phyloP scores from a whole-genome alignment of 371 early-diverging fungal species.

The Encephalitozoon cuniculi region DNA sequence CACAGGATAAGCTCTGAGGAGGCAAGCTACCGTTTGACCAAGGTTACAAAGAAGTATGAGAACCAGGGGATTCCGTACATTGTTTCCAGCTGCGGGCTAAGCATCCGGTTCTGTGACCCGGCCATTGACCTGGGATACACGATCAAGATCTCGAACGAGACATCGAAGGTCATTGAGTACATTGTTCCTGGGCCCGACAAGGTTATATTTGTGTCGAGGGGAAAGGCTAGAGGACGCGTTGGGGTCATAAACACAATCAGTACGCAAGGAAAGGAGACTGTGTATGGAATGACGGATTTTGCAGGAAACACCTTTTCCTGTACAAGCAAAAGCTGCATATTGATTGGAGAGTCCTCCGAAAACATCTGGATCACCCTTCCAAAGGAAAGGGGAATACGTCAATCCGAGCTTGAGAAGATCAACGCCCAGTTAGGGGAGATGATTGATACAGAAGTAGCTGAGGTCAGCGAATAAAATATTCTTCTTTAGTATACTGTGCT shows the following conservation, averaged over 20 bases:
- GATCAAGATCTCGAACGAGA: constrained; percentile 84
- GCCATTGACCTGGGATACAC: constrained; percentile 94
- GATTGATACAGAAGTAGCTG: constrained; percentile 19
- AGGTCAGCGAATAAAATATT: constrained; percentile 14
- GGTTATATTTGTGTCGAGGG: constrained; percentile 87
- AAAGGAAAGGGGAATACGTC: constrained; percentile 57
- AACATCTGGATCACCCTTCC: constrained; percentile 58
- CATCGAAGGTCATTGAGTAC: constrained; percentile 79
- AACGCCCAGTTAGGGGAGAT: constrained; percentile 55
- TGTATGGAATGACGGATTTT: constrained; percentile 85
- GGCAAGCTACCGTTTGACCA: constrained; percentile 95
- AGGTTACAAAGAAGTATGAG: constrained; percentile 84
- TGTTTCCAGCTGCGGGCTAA: constrained; percentile 96
- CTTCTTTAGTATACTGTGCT: not conserved
- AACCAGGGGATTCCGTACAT: constrained; percentile 84
- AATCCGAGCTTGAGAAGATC: constrained; percentile 51
- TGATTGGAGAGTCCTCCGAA: constrained; percentile 70
- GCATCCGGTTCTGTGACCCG: constrained; percentile 98
- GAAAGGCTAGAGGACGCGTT: constrained; percentile 96
- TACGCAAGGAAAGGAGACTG: constrained; percentile 69
- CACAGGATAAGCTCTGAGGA: constrained; percentile 95
- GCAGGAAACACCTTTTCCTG: constrained; percentile 76
- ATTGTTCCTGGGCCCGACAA: constrained; percentile 89
- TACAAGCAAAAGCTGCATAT: constrained; percentile 77
- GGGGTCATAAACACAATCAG: constrained; percentile 83